A percentile compares a stretch with the other conserved stretches of the same genome.
Conservation (phyloP, 108 stramenopile species). For the Mediolabrus comicus region DNA sequence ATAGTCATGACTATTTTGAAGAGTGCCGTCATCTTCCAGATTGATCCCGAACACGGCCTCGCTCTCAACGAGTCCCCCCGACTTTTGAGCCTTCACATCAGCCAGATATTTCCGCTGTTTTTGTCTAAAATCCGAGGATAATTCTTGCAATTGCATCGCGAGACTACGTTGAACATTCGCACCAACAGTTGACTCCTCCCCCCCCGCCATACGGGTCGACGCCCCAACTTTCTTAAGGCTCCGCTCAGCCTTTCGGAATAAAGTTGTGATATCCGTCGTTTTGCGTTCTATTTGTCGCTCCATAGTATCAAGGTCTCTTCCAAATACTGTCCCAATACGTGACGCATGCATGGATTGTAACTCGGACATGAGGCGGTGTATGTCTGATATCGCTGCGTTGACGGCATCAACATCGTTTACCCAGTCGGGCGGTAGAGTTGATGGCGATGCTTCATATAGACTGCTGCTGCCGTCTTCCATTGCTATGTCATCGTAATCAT, state of each 20-base stretch:
- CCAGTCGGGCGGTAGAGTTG: constrained; percentile 79
- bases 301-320: constrained; percentile 83
- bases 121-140: constrained; percentile 88
- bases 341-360: constrained; percentile 87
- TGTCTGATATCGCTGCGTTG: constrained; percentile 72
- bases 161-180: constrained; percentile 89
- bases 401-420: constrained; percentile 83
- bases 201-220: constrained; percentile 76
- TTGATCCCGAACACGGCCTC: constrained; percentile 79
- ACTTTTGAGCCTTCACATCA: constrained; percentile 90
- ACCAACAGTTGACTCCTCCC: constrained; percentile 83
- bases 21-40: constrained; percentile 55
- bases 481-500: constrained; percentile 3
- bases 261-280: constrained; percentile 85
- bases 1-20: constrained; percentile 40
- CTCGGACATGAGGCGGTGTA: constrained; percentile 80
- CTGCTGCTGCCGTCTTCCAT: constrained; percentile 2
- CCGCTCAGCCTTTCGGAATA: constrained; percentile 89
- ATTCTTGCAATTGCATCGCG: constrained; percentile 93
- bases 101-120: constrained; percentile 94
- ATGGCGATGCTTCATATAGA: constrained; percentile 1
- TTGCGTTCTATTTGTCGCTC: constrained; percentile 85
- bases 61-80: constrained; percentile 61
- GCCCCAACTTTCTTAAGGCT: constrained; percentile 74
- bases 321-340: constrained; percentile 90